Evolutionary conservation across 2,329 filamentous ascomycete genomes (phyloP), one percentile per base, ranked within the genome.

Genomic region (Grosmannia huntii): DNA sequence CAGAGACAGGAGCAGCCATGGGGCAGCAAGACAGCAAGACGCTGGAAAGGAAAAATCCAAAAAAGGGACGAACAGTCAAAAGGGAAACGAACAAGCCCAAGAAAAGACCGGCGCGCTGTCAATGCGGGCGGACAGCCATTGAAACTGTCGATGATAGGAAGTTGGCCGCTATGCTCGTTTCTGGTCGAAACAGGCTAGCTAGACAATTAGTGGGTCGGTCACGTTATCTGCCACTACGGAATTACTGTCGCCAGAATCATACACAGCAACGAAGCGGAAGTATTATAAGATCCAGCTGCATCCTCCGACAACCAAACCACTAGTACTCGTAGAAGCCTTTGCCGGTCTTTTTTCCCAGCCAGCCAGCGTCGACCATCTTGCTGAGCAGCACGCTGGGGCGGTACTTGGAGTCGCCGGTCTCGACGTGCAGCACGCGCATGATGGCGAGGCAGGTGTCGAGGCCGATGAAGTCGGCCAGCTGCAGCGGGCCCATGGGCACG

Each of bases 301-400:
- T 33, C 31, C 2, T 33, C 1, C 31, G 12, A 12, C 36, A 14
- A 4, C 12, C 33, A 11, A 5, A 38, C 36, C 3, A 9, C 19
- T 44, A 44, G 23, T 96, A 95, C 59, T 94, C 87, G 68, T 96
- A 96, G 70, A 96, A 96, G 2, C 94, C 94, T 75, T 94, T 96
- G 27, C 92, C 91, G 65, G 83, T 88, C 83, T 99, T 99, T 84
- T 96, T 97, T 23, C 94, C 94, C 62, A 96, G 68, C 94, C 94
- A 99, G 2, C 94, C 94, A 21, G 94, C 94, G 77, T 95, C 90
- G 2, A 99, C 94, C 90, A 97, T 97, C 73, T 95, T 95, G 68
- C 83, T 81, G 64, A 99, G 73, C 64, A 97, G 73, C 25, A 96
- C 88, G 53, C 89, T 87, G 2, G 94, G 92, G 52, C 94, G 80